Percentiles rank a stretch among this genome's conserved stretches.
Conservation (phyloP, 2,329 filamentous ascomycete genomes). For the Trichoderma brevicompactum region DNA sequence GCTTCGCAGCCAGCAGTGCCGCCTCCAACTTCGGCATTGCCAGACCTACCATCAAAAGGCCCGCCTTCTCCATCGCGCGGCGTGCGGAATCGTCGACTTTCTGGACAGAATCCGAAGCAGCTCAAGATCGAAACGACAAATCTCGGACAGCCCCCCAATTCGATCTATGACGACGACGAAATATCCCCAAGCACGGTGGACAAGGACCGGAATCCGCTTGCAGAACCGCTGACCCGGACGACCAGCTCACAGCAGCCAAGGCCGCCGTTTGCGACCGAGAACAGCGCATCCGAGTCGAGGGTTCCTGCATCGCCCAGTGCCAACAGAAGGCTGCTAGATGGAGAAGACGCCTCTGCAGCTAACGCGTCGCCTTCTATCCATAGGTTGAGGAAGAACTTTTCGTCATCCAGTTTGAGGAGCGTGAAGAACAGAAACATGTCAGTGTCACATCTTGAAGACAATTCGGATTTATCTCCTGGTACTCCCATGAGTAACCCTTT, state of each 20-base stretch:
- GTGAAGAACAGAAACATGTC: constrained; percentile 77
- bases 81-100: constrained; percentile 77
- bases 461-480: constrained; percentile 69
- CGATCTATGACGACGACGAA: constrained; percentile 27
- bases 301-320: constrained; percentile 40
- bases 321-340: constrained; percentile 41
- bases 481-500: constrained; percentile 76
- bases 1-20: constrained; percentile 44
- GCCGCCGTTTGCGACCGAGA: constrained; percentile 37
- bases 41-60: constrained; percentile 48
- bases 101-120: constrained; percentile 78
- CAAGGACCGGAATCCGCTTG: constrained; percentile 26
- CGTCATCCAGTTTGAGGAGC: constrained; percentile 71
- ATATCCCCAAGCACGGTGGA: constrained; percentile 21
- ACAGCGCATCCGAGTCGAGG: constrained; percentile 38
- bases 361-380: constrained; percentile 58
- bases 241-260: constrained; percentile 27
- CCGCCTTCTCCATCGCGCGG: constrained; percentile 48
- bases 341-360: constrained; percentile 47
- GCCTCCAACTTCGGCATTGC: constrained; percentile 54
- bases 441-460: constrained; percentile 62
- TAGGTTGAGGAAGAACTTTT: constrained; percentile 67
- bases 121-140: constrained; percentile 81
- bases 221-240: constrained; percentile 5
- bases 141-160: constrained; percentile 34